Base-by-base conservation (phyloP, 768 basidiomycete species). In the Mycena vitilis region DNA sequence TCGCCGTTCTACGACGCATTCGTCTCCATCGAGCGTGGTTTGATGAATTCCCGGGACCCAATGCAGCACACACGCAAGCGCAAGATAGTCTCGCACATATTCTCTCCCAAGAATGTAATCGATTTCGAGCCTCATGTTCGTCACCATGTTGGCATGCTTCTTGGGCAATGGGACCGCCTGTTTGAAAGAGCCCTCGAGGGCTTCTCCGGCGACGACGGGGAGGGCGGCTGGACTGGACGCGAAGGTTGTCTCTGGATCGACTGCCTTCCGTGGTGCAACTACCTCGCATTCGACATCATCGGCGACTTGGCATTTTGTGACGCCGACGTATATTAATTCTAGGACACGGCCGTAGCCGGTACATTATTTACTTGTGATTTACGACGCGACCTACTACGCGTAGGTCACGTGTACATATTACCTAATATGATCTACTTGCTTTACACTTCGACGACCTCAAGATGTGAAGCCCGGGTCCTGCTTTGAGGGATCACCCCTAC, bases 1-100 rank as follows among this genome's bases (percentile, higher is more conserved):
- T 87, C 90, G 15, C 75, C 86, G 22, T 94, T 94, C 77, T 94
- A 91, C 75, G 89, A 92, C 66, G 88, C 88, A 15, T 94, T 95
- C 73, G 91, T 94, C 23, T 89, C 90, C 34, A 91, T 92, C 65
- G 82, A 80, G 40, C 86, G 90, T 25, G 91, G 91, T 1, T 80
- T 94, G 30, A 93, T 94, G 86, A 93, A 91, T 77, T 92, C 91
- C n/a, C 88, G 94, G 49, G 87, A 92, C 73, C 88, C 93, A 36
- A 75, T 79, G 9, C 92, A 95, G 64, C 95, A 96, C 76, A 85
- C 93, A 13, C 88, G 95, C 49, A 96, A 96, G 80, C 90, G 95
- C 81, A 97, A 96, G 81, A 93, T 98, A 68, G 87, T 97, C 52
- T 91, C 93, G 0, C 88, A 93, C 75, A 91, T 94, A 73, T 94